These are phyloP conservation scores for Penicillium cinerascens DNA, from an alignment of 495 filamentous ascomycete genomes.

Conservation along the genomic window DNA sequence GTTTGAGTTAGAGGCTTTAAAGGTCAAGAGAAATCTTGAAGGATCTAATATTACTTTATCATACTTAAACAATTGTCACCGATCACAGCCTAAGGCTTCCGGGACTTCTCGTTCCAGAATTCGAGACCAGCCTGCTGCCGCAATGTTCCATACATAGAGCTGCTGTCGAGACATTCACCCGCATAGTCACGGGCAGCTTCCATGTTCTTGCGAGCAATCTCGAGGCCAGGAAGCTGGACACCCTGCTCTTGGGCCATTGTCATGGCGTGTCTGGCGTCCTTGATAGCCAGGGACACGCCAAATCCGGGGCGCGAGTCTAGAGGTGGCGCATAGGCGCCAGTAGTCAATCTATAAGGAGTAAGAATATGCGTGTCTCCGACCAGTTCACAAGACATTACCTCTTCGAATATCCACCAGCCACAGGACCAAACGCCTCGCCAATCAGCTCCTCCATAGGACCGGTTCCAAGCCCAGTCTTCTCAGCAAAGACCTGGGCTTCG, in stretches of 20 bases:
- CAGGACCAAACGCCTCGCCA: conserved; percentile 48
- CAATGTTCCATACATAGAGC: conserved; percentile 43
- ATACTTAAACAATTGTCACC: neutral
- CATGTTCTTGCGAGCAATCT: conserved; percentile 40
- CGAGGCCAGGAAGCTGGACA: conserved; percentile 37
- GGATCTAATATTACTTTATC: conserved; percentile 2
- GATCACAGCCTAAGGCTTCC: conserved; percentile 21
- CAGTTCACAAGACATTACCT: conserved; percentile 23
- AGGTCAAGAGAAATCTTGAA: neutral
- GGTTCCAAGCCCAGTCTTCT: conserved; percentile 51
- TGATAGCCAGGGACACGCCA: conserved; percentile 44
- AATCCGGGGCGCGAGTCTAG: conserved; percentile 42
- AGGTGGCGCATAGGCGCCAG: conserved; percentile 43
- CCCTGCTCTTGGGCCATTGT: conserved; percentile 34
- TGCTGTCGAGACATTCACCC: conserved; percentile 44
- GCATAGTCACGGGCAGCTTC: conserved; percentile 38
- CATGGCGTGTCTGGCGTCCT: conserved; percentile 43
- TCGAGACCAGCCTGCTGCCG: conserved; percentile 41
- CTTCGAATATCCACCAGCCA: conserved; percentile 48
- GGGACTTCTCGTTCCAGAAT: conserved; percentile 48
- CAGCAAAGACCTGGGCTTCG: conserved; percentile 54
- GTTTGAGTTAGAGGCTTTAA: neutral
- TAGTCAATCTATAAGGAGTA: conserved; percentile 32
- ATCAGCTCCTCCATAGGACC: conserved; percentile 49
- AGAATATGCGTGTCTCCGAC: neutral